A percentile compares a stretch with the other conserved stretches of the same genome.
Conservation (phyloP, 352 stramenopile species). For the Phytophthora idaei region DNA sequence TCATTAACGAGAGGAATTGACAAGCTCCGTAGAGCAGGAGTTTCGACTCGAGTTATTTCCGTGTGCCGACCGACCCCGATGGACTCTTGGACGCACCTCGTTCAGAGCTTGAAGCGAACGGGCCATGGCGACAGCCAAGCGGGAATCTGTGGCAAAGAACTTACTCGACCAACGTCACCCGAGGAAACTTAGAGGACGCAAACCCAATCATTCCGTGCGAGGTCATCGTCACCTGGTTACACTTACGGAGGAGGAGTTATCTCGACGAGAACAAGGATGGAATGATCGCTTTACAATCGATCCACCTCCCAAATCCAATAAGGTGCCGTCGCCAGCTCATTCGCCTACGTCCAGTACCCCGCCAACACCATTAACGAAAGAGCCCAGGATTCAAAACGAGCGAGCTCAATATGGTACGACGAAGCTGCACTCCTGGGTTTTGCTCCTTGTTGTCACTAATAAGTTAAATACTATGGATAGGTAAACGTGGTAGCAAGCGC, state of each 20-base stretch:
- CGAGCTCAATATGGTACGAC: constrained; percentile 57
- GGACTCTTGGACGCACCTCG: constrained; percentile 7
- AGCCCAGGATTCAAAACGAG: constrained; percentile 60
- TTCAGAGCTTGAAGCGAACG: background rate
- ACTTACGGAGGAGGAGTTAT: constrained; percentile 54
- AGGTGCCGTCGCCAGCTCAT: constrained; percentile 36
- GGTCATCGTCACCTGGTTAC: constrained; percentile 48
- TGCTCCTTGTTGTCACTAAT: background rate
- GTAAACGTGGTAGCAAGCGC: constrained; percentile 34
- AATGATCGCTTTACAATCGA: constrained; percentile 76
- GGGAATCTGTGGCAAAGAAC: constrained; percentile 55
- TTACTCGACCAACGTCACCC: constrained; percentile 41
- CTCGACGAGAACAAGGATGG: constrained; percentile 72
- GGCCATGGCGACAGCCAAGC: constrained; percentile 48
- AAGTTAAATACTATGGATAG: constrained; percentile 7
- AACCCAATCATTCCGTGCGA: constrained; percentile 27
- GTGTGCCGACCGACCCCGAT: background rate
- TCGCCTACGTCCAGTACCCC: constrained; percentile 27
- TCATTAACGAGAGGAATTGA: constrained; percentile 10
- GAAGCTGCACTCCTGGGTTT: background rate
- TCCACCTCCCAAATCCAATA: constrained; percentile 54
- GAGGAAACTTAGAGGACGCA: constrained; percentile 24
- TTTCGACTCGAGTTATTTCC: constrained; percentile 27
- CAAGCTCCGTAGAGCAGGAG: background rate
- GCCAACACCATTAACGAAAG: constrained; percentile 39